Conservation (phyloP, 371 early-diverging fungal genomes). For the Rhizomucor pusillus region DNA sequence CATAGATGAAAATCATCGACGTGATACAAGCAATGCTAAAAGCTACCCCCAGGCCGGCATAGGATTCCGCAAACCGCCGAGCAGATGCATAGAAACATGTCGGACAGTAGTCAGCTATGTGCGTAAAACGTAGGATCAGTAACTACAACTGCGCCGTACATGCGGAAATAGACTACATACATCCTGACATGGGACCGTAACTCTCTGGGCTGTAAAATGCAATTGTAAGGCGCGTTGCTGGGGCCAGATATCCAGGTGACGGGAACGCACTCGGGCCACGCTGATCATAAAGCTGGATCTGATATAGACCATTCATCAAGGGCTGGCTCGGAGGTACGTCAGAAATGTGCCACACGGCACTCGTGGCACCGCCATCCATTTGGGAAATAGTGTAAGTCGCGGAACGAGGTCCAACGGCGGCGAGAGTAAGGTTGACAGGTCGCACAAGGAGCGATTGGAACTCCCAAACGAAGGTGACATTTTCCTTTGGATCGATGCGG, state of each 20-base stretch:
- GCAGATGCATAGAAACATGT: conserved; percentile 42
- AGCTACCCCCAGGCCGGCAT: conserved; percentile 27
- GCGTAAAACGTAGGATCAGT: neutral
- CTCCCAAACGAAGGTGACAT: conserved; percentile 46
- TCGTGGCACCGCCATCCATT: conserved; percentile 32
- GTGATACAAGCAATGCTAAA: conserved; percentile 36
- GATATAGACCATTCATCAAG: conserved; percentile 43
- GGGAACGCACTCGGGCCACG: conserved; percentile 35
- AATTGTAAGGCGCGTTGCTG: conserved; percentile 30
- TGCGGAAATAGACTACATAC: neutral
- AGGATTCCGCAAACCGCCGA: conserved; percentile 16
- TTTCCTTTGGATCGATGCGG: conserved; percentile 35
- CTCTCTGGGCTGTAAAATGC: conserved; percentile 38
- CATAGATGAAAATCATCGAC: conserved; percentile 36
- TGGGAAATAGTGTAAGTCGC: conserved; percentile 40
- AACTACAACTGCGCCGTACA: neutral
- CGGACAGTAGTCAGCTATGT: conserved; percentile 39
- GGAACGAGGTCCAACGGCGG: conserved; percentile 35
- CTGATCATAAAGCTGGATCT: conserved; percentile 47
- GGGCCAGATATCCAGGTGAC: conserved; percentile 42
- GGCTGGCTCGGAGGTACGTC: conserved; percentile 36
- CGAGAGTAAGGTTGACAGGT: conserved; percentile 38
- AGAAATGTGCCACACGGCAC: conserved; percentile 42
- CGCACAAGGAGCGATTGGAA: conserved; percentile 33
- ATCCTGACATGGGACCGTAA: conserved; percentile 14